Evolutionary conservation across 768 basidiomycete species (phyloP).

Genomic region (Cystobasidium onofrii): DNA sequence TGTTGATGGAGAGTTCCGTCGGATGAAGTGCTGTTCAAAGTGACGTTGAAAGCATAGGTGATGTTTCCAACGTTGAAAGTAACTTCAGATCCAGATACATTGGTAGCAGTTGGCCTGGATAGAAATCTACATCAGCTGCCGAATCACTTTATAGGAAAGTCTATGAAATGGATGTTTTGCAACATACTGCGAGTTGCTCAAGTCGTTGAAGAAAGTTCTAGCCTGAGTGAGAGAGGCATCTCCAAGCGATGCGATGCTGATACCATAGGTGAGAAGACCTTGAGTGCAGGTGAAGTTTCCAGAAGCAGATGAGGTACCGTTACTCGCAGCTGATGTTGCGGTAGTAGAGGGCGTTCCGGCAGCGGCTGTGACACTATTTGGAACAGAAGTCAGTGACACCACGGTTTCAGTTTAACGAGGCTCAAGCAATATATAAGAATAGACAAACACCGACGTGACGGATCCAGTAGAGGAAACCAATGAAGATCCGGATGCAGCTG

Average conservation of each 20-base stretch:
- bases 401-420: neutral
- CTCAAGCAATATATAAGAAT: neutral
- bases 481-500: neutral
- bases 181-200: neutral
- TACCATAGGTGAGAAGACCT: slow-evolving; percentile 17
- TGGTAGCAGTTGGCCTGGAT: neutral
- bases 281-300: slow-evolving; percentile 24
- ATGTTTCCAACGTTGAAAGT: neutral
- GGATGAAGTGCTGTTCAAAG: neutral
- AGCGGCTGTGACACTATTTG: slow-evolving; percentile 17
- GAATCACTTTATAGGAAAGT: too few species aligned
- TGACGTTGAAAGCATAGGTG: neutral
- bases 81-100: neutral
- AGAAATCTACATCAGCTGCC: too few species aligned
- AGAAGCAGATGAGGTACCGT: neutral
- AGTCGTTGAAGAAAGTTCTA: slow-evolving; percentile 4
- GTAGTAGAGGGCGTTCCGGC: slow-evolving; percentile 4
- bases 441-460: slow-evolving; percentile 17
- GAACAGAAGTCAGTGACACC: neutral
- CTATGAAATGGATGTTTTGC: neutral
- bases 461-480: slow-evolving; percentile 12
- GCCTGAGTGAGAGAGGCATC: neutral
- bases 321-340: neutral
- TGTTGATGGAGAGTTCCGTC: slow-evolving; percentile 18
- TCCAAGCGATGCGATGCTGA: slow-evolving; percentile 1